Evolutionary conservation across 495 filamentous ascomycete genomes (phyloP).

Genomic region (Pseudevernia furfuracea): DNA sequence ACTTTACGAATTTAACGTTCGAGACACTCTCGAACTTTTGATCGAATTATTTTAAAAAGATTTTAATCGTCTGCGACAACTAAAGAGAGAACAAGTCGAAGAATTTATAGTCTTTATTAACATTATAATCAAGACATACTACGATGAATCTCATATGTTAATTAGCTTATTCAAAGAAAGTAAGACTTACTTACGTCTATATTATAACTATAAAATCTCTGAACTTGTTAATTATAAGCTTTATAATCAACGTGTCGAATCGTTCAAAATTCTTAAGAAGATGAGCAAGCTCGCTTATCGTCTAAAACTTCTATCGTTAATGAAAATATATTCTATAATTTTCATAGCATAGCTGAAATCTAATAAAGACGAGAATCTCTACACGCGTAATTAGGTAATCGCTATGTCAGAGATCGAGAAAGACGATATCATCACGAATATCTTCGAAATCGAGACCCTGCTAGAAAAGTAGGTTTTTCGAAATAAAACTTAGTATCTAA

Average conservation of each 20-base stretch:
- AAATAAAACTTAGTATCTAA: no score
- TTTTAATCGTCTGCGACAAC: conserved; percentile 1
- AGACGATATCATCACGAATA: no score
- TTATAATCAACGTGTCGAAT: background rate
- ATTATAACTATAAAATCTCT: conserved; percentile 2
- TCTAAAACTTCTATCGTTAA: background rate
- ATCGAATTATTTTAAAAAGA: background rate
- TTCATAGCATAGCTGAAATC: no score
- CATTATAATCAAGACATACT: conserved; percentile 3
- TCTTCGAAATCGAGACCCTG: no score
- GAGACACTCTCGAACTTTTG: background rate
- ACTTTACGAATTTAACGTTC: background rate
- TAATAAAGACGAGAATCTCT: no score
- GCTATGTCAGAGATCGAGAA: no score
- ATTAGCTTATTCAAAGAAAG: conserved; percentile 5
- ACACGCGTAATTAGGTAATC: no score
- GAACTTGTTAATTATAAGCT: background rate
- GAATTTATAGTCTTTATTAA: background rate
- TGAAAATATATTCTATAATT: no score
- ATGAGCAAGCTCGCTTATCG: background rate
- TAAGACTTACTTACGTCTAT: background rate
- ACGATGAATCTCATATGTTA: background rate
- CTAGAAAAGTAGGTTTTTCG: no score
- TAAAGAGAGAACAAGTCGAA: background rate
- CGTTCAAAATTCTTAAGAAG: background rate